Base-by-base conservation (phyloP, 202 grass and related monocot genomes). In the Brachypodium distachyon region DNA sequence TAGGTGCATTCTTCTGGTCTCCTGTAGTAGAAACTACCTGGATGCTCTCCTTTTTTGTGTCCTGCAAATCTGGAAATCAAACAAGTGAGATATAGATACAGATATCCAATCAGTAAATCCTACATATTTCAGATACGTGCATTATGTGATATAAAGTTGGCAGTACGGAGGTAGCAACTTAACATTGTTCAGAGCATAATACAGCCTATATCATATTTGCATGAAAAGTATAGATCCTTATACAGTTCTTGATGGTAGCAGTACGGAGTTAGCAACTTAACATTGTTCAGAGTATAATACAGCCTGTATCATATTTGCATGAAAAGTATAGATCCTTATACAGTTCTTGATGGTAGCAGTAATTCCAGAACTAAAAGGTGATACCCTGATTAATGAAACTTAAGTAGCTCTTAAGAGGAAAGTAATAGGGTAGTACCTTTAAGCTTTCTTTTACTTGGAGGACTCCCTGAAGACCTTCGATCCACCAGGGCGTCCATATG, bases 401-500 rank as follows among this genome's bases (percentile, higher is more conserved):
- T 16, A 72, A 73, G 43, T 67, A 73, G 23, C 61, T 58, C 36
- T 49, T 70, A 52, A 6, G 58, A 71, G 14, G n/a, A 40, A 57
- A 68, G 72, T 68, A 9, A 18, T 26, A 65, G 31, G 61, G 40
- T 3, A 9, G 61, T 89, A 93, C 94, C 94, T 90, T 87, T 71
- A 41, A 94, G 47, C 48, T 61, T 92, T 81, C 89, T 88, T 66
- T 95, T 98, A 61, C 85, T 84, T 34, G 81, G 82, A 85, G 77
- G 78, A 61, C 48, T 67, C 61, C 48, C 74, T 2, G 31, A 42
- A 17, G 56, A 54, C 28, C 63, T 89, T 55, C 12, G 60, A 38
- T 73, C 61, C 3, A 81, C 74, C 21, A 33, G 23, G 36, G 32
- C 65, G 38, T 37, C 80, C 49, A 26, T 16, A 46, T 70, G 44